These are phyloP conservation scores for Tuber microsphaerosporum DNA, from an alignment of 495 filamentous ascomycete genomes.

Conservation along the genomic window DNA sequence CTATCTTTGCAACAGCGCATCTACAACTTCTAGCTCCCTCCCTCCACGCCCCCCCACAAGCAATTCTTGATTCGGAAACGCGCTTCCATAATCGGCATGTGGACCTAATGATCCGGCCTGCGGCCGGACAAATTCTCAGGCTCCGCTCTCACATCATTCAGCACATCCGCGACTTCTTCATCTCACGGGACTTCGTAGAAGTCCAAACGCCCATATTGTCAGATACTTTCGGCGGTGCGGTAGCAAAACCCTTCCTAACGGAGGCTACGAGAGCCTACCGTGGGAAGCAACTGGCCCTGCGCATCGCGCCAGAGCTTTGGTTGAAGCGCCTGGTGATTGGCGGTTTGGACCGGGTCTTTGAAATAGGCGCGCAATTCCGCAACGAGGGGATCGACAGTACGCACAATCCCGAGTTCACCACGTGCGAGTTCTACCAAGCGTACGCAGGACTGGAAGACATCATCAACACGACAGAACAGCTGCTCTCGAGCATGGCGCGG, in stretches of 20 bases:
- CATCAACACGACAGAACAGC: conserved; percentile 62
- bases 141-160: conserved; percentile 68
- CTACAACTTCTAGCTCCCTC: conserved; percentile 69
- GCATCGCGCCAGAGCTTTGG: conserved; percentile 92
- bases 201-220: conserved; percentile 85
- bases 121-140: conserved; percentile 58
- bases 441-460: conserved; percentile 73
- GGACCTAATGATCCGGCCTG: conserved; percentile 69
- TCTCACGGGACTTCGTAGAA: conserved; percentile 66
- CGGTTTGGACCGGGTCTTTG: conserved; percentile 82
- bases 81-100: conserved; percentile 65
- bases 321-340: conserved; percentile 86
- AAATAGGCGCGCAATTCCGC: conserved; percentile 86
- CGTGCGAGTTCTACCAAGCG: conserved; percentile 90
- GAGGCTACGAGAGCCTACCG: conserved; percentile 59
- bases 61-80: conserved; percentile 57
- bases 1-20: conserved; percentile 58
- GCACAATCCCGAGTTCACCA: conserved; percentile 95
- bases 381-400: conserved; percentile 92
- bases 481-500: conserved; percentile 55
- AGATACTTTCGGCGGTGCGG: conserved; percentile 67
- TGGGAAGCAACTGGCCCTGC: conserved; percentile 60
- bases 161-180: conserved; percentile 65
- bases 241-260: conserved; percentile 78
- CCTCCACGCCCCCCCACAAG: conserved; percentile 62